Conservation (phyloP, 768 basidiomycete species). For the Podaxis carcinomalis region DNA sequence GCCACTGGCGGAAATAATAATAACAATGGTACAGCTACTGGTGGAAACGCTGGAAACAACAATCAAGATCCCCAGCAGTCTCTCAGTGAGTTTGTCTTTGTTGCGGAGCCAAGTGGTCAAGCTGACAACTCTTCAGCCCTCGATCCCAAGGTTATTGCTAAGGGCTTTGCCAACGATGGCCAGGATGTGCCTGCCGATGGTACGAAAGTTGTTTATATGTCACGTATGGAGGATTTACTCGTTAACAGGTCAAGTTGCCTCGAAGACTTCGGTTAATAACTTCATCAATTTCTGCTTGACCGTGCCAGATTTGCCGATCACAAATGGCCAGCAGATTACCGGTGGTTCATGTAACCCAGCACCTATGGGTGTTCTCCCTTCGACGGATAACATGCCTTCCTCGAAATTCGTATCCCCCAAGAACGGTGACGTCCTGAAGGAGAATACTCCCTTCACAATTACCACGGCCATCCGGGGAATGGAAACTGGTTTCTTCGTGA, state of each 20-base stretch:
- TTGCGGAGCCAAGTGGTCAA: background rate
- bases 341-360: conserved; percentile 58
- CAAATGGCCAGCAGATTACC: conserved; percentile 50
- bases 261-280: conserved; percentile 56
- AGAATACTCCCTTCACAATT: conserved; percentile 48
- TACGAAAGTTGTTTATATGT: conserved; percentile 34
- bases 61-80: conserved; percentile 40
- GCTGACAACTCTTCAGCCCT: conserved; percentile 21
- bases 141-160: conserved; percentile 45
- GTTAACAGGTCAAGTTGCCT: conserved; percentile 44
- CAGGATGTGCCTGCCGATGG: conserved; percentile 30
- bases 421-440: conserved; percentile 39
- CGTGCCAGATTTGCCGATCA: conserved; percentile 45
- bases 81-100: conserved; percentile 22
- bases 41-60: conserved; percentile 21
- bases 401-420: conserved; percentile 45
- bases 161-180: conserved; percentile 54
- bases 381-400: conserved; percentile 43
- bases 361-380: conserved; percentile 54
- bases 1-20: conserved; percentile 22
- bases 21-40: background rate
- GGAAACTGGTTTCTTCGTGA: conserved; percentile 51
- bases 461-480: conserved; percentile 38
- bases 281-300: conserved; percentile 58
- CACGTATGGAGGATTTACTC: conserved; percentile 34